Percentiles rank a stretch among this genome's conserved stretches.
These are phyloP conservation scores for Ambrosiella beaveri DNA, from an alignment of 2,329 filamentous ascomycete genomes.

Conservation along the genomic window DNA sequence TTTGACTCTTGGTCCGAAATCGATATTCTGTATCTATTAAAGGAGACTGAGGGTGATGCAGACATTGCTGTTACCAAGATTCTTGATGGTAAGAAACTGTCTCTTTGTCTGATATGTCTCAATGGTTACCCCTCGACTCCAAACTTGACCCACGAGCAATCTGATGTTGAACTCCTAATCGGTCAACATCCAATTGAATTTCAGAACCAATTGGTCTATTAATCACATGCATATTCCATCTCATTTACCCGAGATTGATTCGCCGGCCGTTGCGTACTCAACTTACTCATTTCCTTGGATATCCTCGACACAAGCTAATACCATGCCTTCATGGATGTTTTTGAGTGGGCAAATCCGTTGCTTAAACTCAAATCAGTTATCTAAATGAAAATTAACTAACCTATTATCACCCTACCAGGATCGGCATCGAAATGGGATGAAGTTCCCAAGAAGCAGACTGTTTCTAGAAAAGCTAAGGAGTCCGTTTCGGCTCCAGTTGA, in stretches of 20 bases:
- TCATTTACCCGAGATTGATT: not conserved
- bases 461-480: constrained; percentile 47
- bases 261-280: not conserved
- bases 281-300: not conserved
- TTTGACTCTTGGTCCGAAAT: constrained; percentile 92
- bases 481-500: constrained; percentile 29
- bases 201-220: not conserved
- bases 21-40: constrained; percentile 80
- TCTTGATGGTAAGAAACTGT: constrained; percentile 46
- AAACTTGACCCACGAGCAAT: not conserved
- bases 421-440: constrained; percentile 71
- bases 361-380: not conserved
- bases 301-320: not conserved
- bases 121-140: not conserved
- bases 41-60: constrained; percentile 72
- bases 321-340: not conserved
- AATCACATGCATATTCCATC: not conserved
- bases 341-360: not conserved
- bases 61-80: constrained; percentile 61
- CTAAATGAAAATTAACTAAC: not conserved
- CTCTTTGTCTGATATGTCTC: not conserved
- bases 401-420: constrained; percentile 29
- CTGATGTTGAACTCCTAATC: not conserved
- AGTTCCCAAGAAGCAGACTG: constrained; percentile 62
- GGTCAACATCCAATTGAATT: not conserved